Evolutionary conservation across 2,329 filamentous ascomycete species (phyloP), one percentile per base, ranked within the genome.

Genomic region (Microcera coccophila): DNA sequence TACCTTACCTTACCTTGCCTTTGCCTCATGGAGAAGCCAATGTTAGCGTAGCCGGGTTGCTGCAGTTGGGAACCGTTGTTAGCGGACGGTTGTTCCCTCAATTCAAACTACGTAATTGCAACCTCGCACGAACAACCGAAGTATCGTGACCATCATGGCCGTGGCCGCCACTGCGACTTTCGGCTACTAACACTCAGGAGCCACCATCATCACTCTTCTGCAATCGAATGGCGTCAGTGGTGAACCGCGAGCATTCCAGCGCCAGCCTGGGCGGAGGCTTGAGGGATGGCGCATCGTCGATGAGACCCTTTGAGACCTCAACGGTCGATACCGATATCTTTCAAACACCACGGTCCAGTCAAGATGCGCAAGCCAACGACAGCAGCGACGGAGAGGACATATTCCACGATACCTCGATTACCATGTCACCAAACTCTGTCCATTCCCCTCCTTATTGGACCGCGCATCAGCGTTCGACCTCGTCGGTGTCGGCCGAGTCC

Each of bases 401-500:
- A 19, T 22, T 35, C 10, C 47, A 54, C 39, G 49, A 57, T 20
- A 39, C 53, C 20, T 56, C 60, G 4, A 57, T 55, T 7, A 53
- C 49, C 10, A 42, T 58, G 21, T 61, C 62, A 3, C 50, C 55
- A 11, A 52, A 44, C 42, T 60, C 66, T 9, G 48, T 66, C 18
- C 65, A 58, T 3, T 64, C 66, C 15, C 72, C 72, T 16, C 71
- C 71, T 4, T 75, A 74, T 56, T 75, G 72, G 72, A 52, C 58
- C 36, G 43, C 49, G 3, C 70, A 71, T 48, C 58, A 60, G 34
- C 66, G 71, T 22, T 62, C 55, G 38, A 47, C 61, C 12, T 72
- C 69, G n/a, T 74, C 63, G 47, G 55, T 70, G 16, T 80, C 78
- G 7, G 62, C 56, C 39, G 69, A 75, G 31, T 78, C 74, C 32